Conservation (phyloP, 2,329 filamentous ascomycete genomes). For the Cladorrhinum sp. region DNA sequence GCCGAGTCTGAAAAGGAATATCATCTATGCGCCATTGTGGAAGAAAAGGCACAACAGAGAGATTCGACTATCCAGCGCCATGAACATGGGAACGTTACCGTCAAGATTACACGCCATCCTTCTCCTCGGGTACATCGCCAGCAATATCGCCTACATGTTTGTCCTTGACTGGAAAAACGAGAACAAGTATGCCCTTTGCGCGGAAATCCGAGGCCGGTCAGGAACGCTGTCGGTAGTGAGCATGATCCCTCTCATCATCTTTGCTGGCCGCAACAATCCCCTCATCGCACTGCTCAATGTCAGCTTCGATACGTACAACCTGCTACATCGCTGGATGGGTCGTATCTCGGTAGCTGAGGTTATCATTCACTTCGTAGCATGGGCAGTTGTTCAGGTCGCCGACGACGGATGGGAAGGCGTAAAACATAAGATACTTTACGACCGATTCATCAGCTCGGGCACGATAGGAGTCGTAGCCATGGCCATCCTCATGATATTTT, state of each 20-base stretch:
- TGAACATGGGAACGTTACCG: conserved; percentile 58
- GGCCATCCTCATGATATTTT: conserved; percentile 63
- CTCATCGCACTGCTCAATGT: conserved; percentile 78
- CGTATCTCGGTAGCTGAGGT: conserved; percentile 67
- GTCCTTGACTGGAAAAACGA: conserved; percentile 56
- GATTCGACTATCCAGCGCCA: conserved; percentile 41
- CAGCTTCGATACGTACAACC: conserved; percentile 95
- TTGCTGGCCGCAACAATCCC: conserved; percentile 91
- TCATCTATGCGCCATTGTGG: conserved; percentile 62
- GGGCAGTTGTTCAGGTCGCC: conserved; percentile 68
- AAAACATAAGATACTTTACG: conserved; percentile 49
- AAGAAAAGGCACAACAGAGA: conserved; percentile 62
- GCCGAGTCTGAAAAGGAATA: conserved; percentile 59
- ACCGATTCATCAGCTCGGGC: conserved; percentile 61
- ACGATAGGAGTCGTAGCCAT: conserved; percentile 58
- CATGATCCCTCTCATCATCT: conserved; percentile 84
- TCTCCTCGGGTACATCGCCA: conserved; percentile 54
- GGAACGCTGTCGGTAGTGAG: conserved; percentile 84
- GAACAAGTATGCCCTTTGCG: conserved; percentile 64
- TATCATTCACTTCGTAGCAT: conserved; percentile 68
- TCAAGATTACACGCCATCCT: conserved; percentile 61
- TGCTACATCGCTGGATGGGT: conserved; percentile 80
- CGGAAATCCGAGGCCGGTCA: conserved; percentile 80
- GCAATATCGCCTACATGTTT: conserved; percentile 62
- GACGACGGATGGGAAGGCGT: conserved; percentile 62